A percentile compares a stretch with the other conserved stretches of the same genome.
Evolutionary conservation across 176 grass and related monocot species (phyloP).

Genomic region (Tuctoria greenei): DNA sequence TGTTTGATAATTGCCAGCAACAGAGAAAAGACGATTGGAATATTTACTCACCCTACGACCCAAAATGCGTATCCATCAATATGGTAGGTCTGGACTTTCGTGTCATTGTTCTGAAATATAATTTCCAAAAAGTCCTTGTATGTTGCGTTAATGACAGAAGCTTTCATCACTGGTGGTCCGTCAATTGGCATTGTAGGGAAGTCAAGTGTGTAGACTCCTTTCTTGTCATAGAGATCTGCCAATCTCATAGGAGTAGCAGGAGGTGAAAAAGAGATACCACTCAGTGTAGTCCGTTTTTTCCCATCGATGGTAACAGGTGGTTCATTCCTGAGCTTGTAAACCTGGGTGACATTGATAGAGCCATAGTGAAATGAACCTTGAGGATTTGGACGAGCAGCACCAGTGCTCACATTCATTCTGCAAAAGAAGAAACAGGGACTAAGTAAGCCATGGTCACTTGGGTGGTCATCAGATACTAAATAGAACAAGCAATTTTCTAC

Average conservation of each 20-base stretch:
- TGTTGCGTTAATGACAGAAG: constrained; percentile 77
- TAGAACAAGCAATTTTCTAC: background rate
- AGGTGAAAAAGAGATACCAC: constrained; percentile 70
- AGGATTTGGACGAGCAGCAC: constrained; percentile 93
- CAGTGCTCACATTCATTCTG: constrained; percentile 81
- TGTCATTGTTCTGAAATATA: constrained; percentile 95
- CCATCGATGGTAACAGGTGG: constrained; percentile 64
- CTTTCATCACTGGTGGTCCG: constrained; percentile 42
- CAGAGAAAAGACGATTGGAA: background rate
- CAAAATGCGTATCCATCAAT: constrained; percentile 89
- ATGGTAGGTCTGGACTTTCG: constrained; percentile 80
- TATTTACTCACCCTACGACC: constrained; percentile 68
- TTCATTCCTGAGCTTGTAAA: constrained; percentile 75
- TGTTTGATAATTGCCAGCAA: background rate
- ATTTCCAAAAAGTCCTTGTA: constrained; percentile 94
- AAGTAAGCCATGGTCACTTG: background rate
- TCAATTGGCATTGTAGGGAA: constrained; percentile 75
- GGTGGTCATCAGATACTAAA: background rate
- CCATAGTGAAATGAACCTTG: constrained; percentile 97
- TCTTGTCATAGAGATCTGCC: constrained; percentile 66
- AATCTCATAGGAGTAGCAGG: constrained; percentile 78
- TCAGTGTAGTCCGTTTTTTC: constrained; percentile 70
- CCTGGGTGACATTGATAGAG: constrained; percentile 79
- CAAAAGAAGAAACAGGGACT: no score
- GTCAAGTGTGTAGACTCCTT: constrained; percentile 70